phyloP scores from a whole-genome alignment of 2,329 filamentous ascomycete genomes.

The Coniochaeta hoffmannii region DNA sequence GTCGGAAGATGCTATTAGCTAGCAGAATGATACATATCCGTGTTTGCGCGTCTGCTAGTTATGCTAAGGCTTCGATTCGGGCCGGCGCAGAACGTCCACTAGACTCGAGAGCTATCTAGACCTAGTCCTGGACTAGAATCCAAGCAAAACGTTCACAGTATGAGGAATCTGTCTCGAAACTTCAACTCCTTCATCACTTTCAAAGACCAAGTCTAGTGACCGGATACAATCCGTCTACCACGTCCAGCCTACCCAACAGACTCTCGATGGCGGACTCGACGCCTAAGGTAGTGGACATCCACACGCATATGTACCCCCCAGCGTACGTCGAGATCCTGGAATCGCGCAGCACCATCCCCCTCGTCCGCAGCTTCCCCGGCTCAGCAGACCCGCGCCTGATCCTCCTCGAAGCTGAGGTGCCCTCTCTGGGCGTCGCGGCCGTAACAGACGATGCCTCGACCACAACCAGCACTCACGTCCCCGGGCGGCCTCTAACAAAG shows the following conservation, averaged over 20 bases:
- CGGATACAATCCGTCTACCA: no score
- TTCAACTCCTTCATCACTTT: no score
- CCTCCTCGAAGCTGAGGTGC: slow-evolving; percentile 37
- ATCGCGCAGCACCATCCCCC: slow-evolving; percentile 55
- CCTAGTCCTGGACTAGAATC: no score
- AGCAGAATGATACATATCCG: neutral
- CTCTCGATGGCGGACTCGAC: neutral
- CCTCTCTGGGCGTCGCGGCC: slow-evolving; percentile 10
- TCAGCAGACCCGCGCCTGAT: slow-evolving; percentile 48
- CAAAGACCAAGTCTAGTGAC: no score
- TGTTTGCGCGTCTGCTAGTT: neutral
- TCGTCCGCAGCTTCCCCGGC: slow-evolving; percentile 59
- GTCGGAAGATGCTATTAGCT: neutral
- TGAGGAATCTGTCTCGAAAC: neutral
- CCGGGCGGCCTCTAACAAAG: slow-evolving; percentile 73
- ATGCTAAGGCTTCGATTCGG: neutral
- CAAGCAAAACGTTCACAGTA: neutral
- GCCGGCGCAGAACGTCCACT: neutral
- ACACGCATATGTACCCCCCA: slow-evolving; percentile 64
- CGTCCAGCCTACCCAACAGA: no score
- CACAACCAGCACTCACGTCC: slow-evolving; percentile 47
- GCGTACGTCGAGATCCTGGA: slow-evolving; percentile 55
- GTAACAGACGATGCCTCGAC: slow-evolving; percentile 30
- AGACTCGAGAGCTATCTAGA: no score
- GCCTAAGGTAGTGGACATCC: slow-evolving; percentile 51